A percentile compares a stretch with the other conserved stretches of the same genome.
phyloP scores from a whole-genome alignment of 75 land plant species.

The Sequoiadendron giganteum region DNA sequence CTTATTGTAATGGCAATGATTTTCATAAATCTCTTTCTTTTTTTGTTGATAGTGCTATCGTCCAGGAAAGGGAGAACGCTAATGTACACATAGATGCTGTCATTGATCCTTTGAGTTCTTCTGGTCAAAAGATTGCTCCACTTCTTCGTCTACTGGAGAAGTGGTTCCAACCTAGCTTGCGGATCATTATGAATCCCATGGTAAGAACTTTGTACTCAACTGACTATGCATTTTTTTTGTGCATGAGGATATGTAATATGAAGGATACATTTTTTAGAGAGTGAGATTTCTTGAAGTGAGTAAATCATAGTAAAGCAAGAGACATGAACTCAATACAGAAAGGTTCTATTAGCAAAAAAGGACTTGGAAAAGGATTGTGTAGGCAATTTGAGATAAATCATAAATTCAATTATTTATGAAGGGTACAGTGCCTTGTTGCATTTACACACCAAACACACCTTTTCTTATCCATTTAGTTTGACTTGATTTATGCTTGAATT shows the following conservation, averaged over 20 bases:
- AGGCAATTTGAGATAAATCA: not conserved
- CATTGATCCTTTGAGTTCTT: conserved; percentile 89
- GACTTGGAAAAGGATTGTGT: not conserved
- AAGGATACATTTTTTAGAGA: not conserved
- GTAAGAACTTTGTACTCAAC: conserved; percentile 28
- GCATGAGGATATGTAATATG: not conserved
- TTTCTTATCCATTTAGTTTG: not conserved
- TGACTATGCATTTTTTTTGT: not conserved
- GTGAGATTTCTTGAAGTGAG: not conserved
- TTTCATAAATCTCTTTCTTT: not conserved
- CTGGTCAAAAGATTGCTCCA: conserved; percentile 83
- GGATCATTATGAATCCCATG: conserved; percentile 89
- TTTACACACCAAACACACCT: not conserved
- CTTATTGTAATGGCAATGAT: not conserved
- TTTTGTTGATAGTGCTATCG: conserved; percentile 56
- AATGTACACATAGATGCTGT: conserved; percentile 93
- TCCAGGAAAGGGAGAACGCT: conserved; percentile 55
- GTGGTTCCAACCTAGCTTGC: conserved; percentile 84
- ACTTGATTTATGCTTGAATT: not conserved
- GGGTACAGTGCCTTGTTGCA: not conserved
- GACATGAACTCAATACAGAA: not conserved
- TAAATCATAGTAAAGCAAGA: not conserved
- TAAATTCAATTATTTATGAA: not conserved
- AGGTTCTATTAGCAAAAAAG: not conserved
- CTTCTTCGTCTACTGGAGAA: conserved; percentile 69